Conservation (phyloP, 164 flowering plant genomes). For the Buxus sempervirens region DNA sequence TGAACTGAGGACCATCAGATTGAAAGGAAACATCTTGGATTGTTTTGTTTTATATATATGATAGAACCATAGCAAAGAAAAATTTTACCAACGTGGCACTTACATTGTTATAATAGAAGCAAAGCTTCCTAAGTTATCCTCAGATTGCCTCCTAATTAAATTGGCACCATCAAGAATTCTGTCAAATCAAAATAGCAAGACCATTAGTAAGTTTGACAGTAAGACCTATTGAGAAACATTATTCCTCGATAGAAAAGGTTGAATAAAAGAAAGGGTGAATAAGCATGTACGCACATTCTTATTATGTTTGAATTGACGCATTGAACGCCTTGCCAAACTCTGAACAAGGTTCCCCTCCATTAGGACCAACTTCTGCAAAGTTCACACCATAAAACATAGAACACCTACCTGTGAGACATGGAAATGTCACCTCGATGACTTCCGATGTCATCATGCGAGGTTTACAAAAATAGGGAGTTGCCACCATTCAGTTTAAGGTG, state of each 20-base stretch:
- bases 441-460: too few species aligned
- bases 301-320: conserved; percentile 77
- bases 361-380: too few species aligned
- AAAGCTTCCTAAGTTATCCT: conserved; percentile 34
- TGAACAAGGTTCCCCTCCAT: conserved; percentile 87
- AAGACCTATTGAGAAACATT: not conserved
- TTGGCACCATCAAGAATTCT: conserved; percentile 36
- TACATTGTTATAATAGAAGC: conserved; percentile 47
- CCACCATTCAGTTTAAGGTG: too few species aligned
- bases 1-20: too few species aligned
- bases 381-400: too few species aligned
- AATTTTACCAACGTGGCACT: conserved; percentile 22
- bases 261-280: conserved; percentile 1
- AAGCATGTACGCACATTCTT: conserved; percentile 46
- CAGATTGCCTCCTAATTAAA: conserved; percentile 54
- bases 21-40: too few species aligned
- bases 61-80: too few species aligned
- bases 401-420: too few species aligned
- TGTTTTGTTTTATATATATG: too few species aligned
- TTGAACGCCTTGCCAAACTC: conserved; percentile 79
- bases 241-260: too few species aligned
- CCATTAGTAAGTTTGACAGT: not conserved
- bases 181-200: conserved; percentile 17
- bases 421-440: too few species aligned
- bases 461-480: too few species aligned